Evolutionary conservation across 257 asterid species (phyloP), one percentile per base, ranked within the genome.

Genomic region (Sherardia arvensis): DNA sequence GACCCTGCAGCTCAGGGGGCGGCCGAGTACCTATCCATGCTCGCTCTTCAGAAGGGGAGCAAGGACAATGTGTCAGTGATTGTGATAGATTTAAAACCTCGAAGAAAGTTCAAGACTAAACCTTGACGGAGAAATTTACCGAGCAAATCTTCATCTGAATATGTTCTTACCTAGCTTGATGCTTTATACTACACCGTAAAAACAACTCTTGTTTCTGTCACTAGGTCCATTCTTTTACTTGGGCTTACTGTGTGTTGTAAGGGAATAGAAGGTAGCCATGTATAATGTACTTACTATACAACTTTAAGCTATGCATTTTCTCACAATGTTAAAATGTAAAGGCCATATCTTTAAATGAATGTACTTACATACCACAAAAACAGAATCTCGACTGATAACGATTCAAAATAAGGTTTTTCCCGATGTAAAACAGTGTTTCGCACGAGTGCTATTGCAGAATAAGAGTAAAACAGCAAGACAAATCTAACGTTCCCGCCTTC

Each of bases 1-100:
- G 95, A 88, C 72, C 95, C 83, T 28, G 96, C 96, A n/a, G 85
- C 95, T 5, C 92, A 88, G 78, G 85, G 89, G 25, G 96, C 96
- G 1, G 96, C 96, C 0, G 96, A 86, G 59, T 82, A 82, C 80
- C 85, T 88, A 2, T 76, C 88, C 4, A 68, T 71, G 40, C 74
- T 84, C 25, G 96, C 96, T 33, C 72, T 85, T 62, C 89, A 86
- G 59, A 88, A 74, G 67, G 96, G 96, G 47, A 82, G 95, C 80
- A 82, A 81, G 67, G 96, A 88, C 51, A 86, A 88, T 8, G 78
- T 88, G 1, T 84, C 96, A 0, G 79, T 88, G 38, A 86, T 88
- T 22, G 96, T 88, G 47, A 80, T 88, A 73, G 96, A 88, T 61
- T 59, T 88, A 76, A 88, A 84, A 77, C 70, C 92, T 30, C 84